Base-by-base conservation (phyloP, 495 filamentous ascomycete species). In the Penicillium atrosanguineum region DNA sequence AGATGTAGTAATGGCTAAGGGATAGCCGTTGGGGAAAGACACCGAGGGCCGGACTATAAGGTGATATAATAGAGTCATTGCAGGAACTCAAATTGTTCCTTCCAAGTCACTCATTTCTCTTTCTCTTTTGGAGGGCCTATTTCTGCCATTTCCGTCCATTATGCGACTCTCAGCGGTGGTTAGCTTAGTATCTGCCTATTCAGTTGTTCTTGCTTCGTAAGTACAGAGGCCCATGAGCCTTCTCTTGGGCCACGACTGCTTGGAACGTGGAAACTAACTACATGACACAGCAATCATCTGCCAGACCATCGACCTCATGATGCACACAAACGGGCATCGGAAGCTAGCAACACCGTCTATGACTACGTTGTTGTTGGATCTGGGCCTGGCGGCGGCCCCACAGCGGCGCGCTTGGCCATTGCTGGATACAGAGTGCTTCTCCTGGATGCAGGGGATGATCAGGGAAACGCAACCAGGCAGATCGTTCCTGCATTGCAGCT, bases 361-460 rank as follows among this genome's bases (percentile, higher is more conserved):
- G 84, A 87, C 50, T 87, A 87, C 67, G 79, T 87, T 46, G 71
- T 87, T 25, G 79, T 87, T 7, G 85, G 85, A 25, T 79, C 75
- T 34, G 85, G 84, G 8, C 75, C 84, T 7, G 85, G 85, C 26
- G 84, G 84, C 34, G 83, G 80, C 0, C 82, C 83, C 7, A 65
- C 87, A 5, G 83, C 84, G 4, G 75, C 77, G 11, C 71, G 81
- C n/a, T 75, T 87, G 11, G 84, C 82, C 4, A 67, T 79, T 42
- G 81, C 79, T 20, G 83, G 82, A 12, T 76, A 74, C 56, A 80
- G 70, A 37, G 80, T 81, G 2, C 72, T 86, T 11, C 68, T 87
- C 14, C 65, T 87, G 31, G 84, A 87, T 55, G 81, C 84, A 1
- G 85, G 85, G 19, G 75, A 79, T 45, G 83, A 87, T 56, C 72